Evolutionary conservation across 2,329 filamentous ascomycete species (phyloP).

Genomic region (Bipolaris sorokiniana): DNA sequence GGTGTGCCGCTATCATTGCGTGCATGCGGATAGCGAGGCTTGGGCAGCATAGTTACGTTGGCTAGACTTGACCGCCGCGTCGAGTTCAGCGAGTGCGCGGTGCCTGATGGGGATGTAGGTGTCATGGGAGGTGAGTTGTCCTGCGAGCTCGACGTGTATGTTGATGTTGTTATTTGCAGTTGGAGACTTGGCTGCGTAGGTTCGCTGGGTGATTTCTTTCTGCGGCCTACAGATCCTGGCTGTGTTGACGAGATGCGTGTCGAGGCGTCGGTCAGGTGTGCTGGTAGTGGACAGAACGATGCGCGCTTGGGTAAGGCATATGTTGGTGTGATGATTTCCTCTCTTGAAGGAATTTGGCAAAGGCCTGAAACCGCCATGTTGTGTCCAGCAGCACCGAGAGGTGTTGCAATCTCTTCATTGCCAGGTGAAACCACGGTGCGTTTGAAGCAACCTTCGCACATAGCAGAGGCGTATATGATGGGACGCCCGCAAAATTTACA

Average conservation of each 20-base stretch:
- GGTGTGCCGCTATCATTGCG: slow-evolving; percentile 38
- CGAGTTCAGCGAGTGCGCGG: slow-evolving; percentile 26
- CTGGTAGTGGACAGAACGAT: slow-evolving; percentile 25
- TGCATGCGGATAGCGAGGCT: slow-evolving; percentile 17
- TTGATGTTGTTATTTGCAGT: slow-evolving; percentile 35
- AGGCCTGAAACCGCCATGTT: slow-evolving; percentile 34
- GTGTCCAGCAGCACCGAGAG: slow-evolving; percentile 29
- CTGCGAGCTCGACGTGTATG: slow-evolving; percentile 8
- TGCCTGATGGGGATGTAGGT: slow-evolving; percentile 32
- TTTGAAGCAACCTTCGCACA: slow-evolving; percentile 43
- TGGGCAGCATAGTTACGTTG: slow-evolving; percentile 32
- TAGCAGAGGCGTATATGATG: slow-evolving; percentile 34
- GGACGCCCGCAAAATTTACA: slow-evolving; percentile 42
- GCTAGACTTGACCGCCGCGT: slow-evolving; percentile 33
- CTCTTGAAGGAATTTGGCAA: slow-evolving; percentile 23
- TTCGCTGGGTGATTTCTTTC: slow-evolving; percentile 41
- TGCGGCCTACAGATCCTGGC: slow-evolving; percentile 26
- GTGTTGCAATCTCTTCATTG: slow-evolving; percentile 35
- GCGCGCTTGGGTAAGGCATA: slow-evolving; percentile 29
- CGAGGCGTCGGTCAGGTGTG: slow-evolving; percentile 34
- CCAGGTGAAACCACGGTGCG: slow-evolving; percentile 30
- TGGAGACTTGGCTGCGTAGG: slow-evolving; percentile 39
- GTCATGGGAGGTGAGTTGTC: slow-evolving; percentile 25
- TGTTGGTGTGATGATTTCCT: slow-evolving; percentile 18
- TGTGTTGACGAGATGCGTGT: slow-evolving; percentile 40